Evolutionary conservation across 2,329 filamentous ascomycete species (phyloP).

Genomic region (Trichophyton verrucosum): DNA sequence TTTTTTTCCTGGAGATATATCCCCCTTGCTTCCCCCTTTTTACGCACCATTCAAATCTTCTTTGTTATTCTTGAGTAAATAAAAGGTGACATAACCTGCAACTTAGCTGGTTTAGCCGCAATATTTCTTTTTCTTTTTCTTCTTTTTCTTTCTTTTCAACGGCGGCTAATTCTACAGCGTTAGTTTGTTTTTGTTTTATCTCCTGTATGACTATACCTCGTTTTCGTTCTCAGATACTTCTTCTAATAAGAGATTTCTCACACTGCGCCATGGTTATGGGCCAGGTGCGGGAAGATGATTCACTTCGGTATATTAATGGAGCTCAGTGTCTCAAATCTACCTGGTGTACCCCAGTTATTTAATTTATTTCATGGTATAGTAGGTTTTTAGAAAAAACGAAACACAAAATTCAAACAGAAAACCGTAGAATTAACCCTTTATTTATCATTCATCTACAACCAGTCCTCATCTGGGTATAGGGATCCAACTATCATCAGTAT

Average conservation of each 20-base stretch:
- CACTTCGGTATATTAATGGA: neutral
- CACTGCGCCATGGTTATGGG: neutral
- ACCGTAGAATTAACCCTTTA: neutral
- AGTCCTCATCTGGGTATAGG: neutral
- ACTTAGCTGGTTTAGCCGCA: neutral
- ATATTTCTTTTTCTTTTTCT: neutral
- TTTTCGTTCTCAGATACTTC: neutral
- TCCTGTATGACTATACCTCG: neutral
- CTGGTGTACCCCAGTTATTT: neutral
- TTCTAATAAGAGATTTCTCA: neutral
- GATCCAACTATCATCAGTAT: neutral
- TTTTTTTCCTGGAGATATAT: neutral
- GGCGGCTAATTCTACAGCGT: neutral
- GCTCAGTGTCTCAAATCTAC: neutral
- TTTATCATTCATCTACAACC: neutral
- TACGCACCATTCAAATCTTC: neutral
- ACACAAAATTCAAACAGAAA: neutral
- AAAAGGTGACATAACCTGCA: neutral
- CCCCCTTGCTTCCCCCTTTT: neutral
- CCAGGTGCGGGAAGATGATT: neutral
- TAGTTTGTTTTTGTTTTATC: neutral
- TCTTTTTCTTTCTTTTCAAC: neutral
- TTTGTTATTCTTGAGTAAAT: slow-evolving; percentile 1
- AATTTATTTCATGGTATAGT: neutral
- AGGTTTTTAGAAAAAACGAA: neutral